These are phyloP conservation scores for Talaromyces wortmannii DNA, from an alignment of 495 filamentous ascomycete genomes.

Conservation along the genomic window DNA sequence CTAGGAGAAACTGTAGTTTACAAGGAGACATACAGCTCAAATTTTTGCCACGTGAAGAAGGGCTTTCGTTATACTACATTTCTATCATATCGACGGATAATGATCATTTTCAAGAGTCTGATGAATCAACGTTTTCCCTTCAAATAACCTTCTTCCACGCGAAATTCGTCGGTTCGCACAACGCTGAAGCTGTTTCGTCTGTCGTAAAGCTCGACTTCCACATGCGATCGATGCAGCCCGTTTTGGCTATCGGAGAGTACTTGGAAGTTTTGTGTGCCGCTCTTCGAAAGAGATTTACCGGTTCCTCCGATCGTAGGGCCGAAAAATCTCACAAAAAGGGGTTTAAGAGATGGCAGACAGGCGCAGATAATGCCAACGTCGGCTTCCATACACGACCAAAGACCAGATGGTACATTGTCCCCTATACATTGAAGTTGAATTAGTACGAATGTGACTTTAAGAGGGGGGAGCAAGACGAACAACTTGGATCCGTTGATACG, in stretches of 20 bases:
- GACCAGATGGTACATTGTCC: not conserved
- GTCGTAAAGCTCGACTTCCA: not conserved
- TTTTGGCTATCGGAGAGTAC: not conserved
- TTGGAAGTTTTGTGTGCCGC: not conserved
- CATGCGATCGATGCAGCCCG: not conserved
- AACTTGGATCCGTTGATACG: not conserved
- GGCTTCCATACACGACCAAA: slow-evolving; percentile 1
- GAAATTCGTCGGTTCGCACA: not conserved
- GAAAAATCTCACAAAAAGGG: not conserved
- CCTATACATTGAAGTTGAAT: not conserved
- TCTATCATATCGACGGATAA: not conserved
- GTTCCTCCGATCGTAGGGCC: not conserved
- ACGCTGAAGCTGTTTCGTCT: not conserved
- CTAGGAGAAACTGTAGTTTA: too few relatives aligned
- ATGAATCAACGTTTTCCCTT: not conserved
- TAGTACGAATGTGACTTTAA: not conserved
- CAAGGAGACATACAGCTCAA: too few relatives aligned
- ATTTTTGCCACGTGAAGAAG: not conserved
- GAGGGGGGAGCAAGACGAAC: not conserved
- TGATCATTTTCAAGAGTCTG: not conserved
- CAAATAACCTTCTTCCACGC: not conserved
- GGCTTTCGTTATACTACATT: not conserved
- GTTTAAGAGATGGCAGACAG: not conserved
- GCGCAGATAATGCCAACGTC: not conserved
- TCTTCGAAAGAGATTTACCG: not conserved